Conservation (phyloP, 305 asterid species). For the Nicotiana rustica region DNA sequence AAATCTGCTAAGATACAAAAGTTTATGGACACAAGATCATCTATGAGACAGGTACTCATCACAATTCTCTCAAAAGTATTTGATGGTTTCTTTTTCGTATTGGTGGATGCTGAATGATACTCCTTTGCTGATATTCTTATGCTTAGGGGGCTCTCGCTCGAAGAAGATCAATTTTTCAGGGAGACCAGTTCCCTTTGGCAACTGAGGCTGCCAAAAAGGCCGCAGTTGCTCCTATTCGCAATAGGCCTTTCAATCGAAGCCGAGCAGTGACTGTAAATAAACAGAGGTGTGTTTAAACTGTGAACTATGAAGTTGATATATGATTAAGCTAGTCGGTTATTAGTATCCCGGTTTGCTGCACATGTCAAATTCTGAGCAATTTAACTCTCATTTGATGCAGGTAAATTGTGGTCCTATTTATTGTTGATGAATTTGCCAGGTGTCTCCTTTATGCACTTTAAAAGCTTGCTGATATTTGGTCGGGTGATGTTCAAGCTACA, state of each 20-base stretch:
- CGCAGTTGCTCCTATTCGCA: slow-evolving; percentile 65
- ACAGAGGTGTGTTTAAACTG: slow-evolving; percentile 54
- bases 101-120: neutral
- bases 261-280: slow-evolving; percentile 58
- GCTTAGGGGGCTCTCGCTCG: slow-evolving; percentile 76
- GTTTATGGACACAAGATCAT: slow-evolving; percentile 69
- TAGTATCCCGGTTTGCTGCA: neutral
- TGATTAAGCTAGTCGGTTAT: neutral
- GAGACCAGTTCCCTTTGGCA: slow-evolving; percentile 72
- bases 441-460: slow-evolving; percentile 43
- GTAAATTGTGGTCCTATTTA: slow-evolving; percentile 59
- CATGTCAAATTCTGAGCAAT: neutral
- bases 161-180: slow-evolving; percentile 76
- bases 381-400: slow-evolving; percentile 48
- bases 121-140: slow-evolving; percentile 36
- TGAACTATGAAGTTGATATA: neutral
- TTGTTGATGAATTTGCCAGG: slow-evolving; percentile 51
- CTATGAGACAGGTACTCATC: slow-evolving; percentile 75
- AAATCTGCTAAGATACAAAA: slow-evolving; percentile 52
- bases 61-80: slow-evolving; percentile 6
- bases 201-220: slow-evolving; percentile 82
- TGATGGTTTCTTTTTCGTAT: neutral
- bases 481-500: slow-evolving; percentile 14
- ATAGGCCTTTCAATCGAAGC: slow-evolving; percentile 59
- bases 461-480: slow-evolving; percentile 41